A percentile compares a stretch with the other conserved stretches of the same genome.
These are phyloP conservation scores for Dryadomyces quercivorus DNA, from an alignment of 2,329 filamentous ascomycete genomes.

Conservation along the genomic window DNA sequence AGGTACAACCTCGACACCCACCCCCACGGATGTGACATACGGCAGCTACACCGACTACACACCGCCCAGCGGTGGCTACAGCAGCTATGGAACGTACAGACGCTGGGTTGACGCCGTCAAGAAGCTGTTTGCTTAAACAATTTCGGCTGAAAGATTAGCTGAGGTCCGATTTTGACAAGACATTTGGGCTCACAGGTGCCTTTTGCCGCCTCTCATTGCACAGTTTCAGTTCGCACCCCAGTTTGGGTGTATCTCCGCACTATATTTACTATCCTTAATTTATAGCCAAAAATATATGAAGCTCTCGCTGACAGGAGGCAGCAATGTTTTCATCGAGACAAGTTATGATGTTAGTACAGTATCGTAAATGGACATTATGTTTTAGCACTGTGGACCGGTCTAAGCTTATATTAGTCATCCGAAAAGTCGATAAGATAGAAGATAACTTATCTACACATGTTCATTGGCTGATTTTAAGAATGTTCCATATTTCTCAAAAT, in stretches of 20 bases:
- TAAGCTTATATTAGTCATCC: not conserved
- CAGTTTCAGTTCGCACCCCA: no score
- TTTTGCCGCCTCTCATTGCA: no score
- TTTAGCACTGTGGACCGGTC: no score
- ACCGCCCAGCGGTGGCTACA: not conserved
- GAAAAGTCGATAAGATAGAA: not conserved
- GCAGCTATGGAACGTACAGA: not conserved
- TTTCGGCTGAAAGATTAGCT: not conserved
- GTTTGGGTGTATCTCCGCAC: no score
- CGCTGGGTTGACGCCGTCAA: not conserved
- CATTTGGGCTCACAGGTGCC: no score
- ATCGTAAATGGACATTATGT: no score
- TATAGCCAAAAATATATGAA: no score
- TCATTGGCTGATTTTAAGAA: not conserved
- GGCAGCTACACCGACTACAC: not conserved
- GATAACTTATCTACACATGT: not conserved
- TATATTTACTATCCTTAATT: no score
- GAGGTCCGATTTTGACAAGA: no score
- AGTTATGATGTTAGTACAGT: no score
- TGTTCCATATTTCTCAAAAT: not conserved
- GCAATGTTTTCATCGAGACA: no score
- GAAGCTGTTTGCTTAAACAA: not conserved
- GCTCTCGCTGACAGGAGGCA: no score
- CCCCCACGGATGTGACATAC: not conserved
- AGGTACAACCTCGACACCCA: not conserved